Evolutionary conservation across 2,329 filamentous ascomycete genomes (phyloP), one percentile per base, ranked within the genome.

Genomic region (Pyrenochaeta sp.): DNA sequence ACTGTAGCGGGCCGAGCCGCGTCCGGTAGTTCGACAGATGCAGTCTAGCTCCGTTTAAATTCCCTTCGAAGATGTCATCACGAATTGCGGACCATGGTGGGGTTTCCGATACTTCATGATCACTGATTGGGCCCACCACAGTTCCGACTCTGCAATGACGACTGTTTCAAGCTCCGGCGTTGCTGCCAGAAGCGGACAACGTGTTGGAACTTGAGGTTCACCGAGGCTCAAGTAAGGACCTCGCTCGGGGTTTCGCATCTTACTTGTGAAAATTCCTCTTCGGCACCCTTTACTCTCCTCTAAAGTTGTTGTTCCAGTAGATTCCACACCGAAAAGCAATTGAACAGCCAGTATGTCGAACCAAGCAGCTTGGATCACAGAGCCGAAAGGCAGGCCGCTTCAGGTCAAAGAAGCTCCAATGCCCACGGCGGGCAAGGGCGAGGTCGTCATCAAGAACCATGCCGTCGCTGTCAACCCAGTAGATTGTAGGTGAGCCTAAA

Each of bases 381-480:
- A 65, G 54, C 56, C 67, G 5, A 72, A 72, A 60, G 69, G 57
- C 46, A 68, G 69, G 28, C 68, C 72, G 2, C 58, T 75, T 37
- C 58, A 72, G 56, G 69, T 76, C 37, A 67, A 67, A 37, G 71
- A 75, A 22, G 69, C 73, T 19, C 67, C 68, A 9, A 53, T 72
- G 50, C 71, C 68, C 1, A 68, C 60, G 40, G 65, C 72, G 2
- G 71, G 66, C 8, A 65, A 70, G n/a, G 67, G 66, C 24, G 66
- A 77, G 54, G 69, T 77, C 9, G 65, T 77, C 3, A 66, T 76
- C 22, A 75, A 71, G 66, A 76, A 75, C 49, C 61, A 71, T 40
- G 74, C 73, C 25, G 62, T 69, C 25, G 74, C 74, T 30, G 65
- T 76, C 30, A 76, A 77, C 50, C 73, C 73, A 3, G 64, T 75